Conservation (phyloP, 768 basidiomycete genomes). For the Zangia roseola region DNA sequence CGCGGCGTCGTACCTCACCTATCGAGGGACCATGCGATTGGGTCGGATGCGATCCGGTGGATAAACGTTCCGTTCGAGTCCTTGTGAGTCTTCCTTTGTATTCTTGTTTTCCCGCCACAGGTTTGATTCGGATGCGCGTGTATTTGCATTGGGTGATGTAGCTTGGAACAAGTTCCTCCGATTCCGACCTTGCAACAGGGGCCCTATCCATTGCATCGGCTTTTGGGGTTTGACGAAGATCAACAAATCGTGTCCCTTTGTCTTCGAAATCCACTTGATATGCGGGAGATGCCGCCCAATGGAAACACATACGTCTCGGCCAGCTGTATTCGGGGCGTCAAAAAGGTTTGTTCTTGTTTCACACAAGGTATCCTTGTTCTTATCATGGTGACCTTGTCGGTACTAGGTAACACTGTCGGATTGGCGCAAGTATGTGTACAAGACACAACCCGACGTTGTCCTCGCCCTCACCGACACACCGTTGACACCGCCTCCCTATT, state of each 20-base stretch:
- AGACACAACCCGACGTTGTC: constrained; percentile 66
- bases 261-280: constrained; percentile 64
- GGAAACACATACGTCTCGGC: constrained; percentile 56
- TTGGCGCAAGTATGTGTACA: constrained; percentile 54
- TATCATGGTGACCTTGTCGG: background rate
- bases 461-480: constrained; percentile 72
- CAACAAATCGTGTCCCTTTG: constrained; percentile 58
- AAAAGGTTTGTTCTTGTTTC: constrained; percentile 49
- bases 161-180: constrained; percentile 68
- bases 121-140: too few species aligned
- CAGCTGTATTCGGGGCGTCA: constrained; percentile 64
- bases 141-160: constrained; percentile 16
- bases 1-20: constrained; percentile 76
- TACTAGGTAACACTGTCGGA: constrained; percentile 51
- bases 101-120: too few species aligned
- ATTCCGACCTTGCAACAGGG: constrained; percentile 59
- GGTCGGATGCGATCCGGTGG: constrained; percentile 54
- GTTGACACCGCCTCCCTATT: constrained; percentile 60
- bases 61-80: constrained; percentile 75
- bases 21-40: constrained; percentile 55
- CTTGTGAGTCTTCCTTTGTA: constrained; percentile 54
- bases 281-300: constrained; percentile 70
- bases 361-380: background rate
- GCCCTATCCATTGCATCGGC: constrained; percentile 56
- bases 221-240: constrained; percentile 53